Base-by-base conservation (phyloP, 2,329 filamentous ascomycete species). In the Trichophyton mentagrophytes region DNA sequence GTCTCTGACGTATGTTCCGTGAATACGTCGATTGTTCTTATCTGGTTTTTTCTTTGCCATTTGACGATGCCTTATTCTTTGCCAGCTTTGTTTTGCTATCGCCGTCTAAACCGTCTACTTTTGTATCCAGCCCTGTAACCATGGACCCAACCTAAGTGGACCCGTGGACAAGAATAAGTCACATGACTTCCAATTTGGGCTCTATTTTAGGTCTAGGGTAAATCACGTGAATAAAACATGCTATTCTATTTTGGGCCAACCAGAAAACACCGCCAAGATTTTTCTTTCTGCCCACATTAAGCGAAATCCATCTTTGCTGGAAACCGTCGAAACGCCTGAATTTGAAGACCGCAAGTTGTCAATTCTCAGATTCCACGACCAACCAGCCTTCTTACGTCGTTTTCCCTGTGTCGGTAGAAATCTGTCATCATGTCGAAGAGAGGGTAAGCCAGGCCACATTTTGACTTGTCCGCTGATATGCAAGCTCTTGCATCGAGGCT, bases 391-490 rank as follows among this genome's bases (percentile, higher is more conserved):
- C 65, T 60, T 65, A 67, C 66, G 69, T 69, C 69, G 33, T 66
- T 67, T 68, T 66, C 69, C 70, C 69, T 67, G 67, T 68, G 65
- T 69, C 68, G 66, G 69, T 70, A 69, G 77, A 71, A 73, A 68
- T 68, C 67, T 71, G 70, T 68, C 74, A 77, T 73, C 68, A 79
- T 79, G 77, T 78, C 77, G 73, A 77, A 76, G 68, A 75, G 76
- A 76, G 76, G 77, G 77, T 79, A 73, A 74, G 76, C 46, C 15
- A 49, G 22, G 13, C 8, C 13, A 8, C 27, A 9, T 30, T 53
- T 33, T 30, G n/a, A 33, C 17, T 13, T 15, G 49, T 9, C 17
- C 33, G 8, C n/a, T 20, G 30, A 13, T 9, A 27, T 36, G 27
- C 47, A 53, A n/a, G 6, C 13, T 27, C 51, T 17, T 55, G 13